phyloP scores from a whole-genome alignment of 306 rosid species.

The Acacia crassicarpa region DNA sequence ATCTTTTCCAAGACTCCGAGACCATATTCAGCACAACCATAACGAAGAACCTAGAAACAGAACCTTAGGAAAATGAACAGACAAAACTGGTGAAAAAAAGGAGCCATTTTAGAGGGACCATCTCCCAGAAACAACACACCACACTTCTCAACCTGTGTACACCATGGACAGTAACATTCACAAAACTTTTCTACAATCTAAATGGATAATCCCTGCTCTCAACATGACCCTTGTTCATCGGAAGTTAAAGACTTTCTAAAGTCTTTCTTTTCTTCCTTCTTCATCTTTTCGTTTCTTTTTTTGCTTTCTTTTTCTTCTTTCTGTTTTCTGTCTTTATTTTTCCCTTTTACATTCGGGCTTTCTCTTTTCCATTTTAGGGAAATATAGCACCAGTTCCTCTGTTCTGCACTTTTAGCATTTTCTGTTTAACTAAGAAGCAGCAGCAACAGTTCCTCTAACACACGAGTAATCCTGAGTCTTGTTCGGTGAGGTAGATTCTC shows the following conservation, averaged over 20 bases:
- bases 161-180: constrained; percentile 30
- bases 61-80: not conserved
- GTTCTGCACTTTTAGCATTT: not conserved
- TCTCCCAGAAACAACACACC: constrained; percentile 24
- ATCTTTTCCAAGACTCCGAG: constrained; percentile 25
- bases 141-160: constrained; percentile 28
- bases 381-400: constrained; percentile 3
- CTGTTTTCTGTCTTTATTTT: not conserved
- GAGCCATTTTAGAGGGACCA: constrained; percentile 23
- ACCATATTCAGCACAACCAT: constrained; percentile 21
- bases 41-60: constrained; percentile 6
- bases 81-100: not conserved
- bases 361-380: not conserved
- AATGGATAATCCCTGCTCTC: constrained; percentile 36
- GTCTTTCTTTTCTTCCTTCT: not conserved
- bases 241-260: not conserved
- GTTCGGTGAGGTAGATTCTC: constrained; percentile 57
- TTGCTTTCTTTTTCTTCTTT: no score
- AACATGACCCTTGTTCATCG: constrained; percentile 27
- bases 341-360: not conserved
- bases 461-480: constrained; percentile 51
- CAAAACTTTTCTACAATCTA: constrained; percentile 19
- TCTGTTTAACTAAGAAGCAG: constrained; percentile 55
- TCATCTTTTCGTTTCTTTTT: not conserved
- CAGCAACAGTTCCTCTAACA: constrained; percentile 69